Conservation (phyloP, 148 eudicot genomes). For the Arbutus unedo region DNA sequence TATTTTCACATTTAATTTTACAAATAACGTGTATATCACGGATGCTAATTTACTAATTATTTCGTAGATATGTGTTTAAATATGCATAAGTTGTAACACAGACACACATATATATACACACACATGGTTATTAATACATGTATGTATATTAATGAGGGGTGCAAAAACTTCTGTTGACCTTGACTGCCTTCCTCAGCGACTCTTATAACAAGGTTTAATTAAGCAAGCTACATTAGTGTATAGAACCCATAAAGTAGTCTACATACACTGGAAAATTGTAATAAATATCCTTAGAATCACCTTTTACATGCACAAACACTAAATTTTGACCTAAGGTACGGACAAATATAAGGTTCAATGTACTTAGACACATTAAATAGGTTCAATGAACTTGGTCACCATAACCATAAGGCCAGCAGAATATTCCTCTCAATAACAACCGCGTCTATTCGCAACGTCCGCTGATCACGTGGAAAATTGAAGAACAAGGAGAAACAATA, state of each 20-base stretch:
- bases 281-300: not conserved
- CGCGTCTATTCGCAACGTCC: not conserved
- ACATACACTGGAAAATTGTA: not conserved
- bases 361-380: constrained; percentile 23
- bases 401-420: not conserved
- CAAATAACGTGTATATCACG: too few relatives aligned
- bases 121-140: too few relatives aligned
- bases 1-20: too few relatives aligned
- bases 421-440: not conserved
- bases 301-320: not conserved
- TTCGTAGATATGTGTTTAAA: too few relatives aligned
- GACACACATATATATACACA: too few relatives aligned
- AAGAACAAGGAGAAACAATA: not conserved
- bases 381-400: constrained; percentile 32
- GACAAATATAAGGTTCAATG: not conserved
- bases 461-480: constrained; percentile 8
- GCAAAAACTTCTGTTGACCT: too few relatives aligned
- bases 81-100: too few relatives aligned
- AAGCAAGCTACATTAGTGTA: not conserved
- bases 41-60: too few relatives aligned
- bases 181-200: too few relatives aligned
- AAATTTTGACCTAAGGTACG: not conserved
- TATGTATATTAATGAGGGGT: too few relatives aligned
- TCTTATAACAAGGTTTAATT: too few relatives aligned
- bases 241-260: not conserved